Evolutionary conservation across 176 grass and related monocot genomes (phyloP), one percentile per base, ranked within the genome.

Genomic region (Hyparrhenia diplandra): DNA sequence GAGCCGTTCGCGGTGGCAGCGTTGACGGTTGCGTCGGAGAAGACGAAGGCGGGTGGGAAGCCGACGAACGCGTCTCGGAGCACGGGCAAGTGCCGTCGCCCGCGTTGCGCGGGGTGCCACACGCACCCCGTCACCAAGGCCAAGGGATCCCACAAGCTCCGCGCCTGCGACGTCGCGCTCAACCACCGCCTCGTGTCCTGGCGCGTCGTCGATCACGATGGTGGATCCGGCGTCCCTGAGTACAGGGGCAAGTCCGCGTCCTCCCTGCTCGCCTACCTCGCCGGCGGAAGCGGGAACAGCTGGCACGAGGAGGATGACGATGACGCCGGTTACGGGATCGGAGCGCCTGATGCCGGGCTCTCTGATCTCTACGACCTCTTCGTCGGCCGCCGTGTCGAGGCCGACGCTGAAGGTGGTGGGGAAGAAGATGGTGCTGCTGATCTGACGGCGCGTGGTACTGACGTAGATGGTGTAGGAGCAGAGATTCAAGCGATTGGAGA

Each of bases 181-280:
- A 98, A 98, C 75, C 90, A 98, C 83, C 84, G 82, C 43, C 80
- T 98, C 75, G 84, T 86, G 11, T 92, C 88, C 13, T 98, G 96
- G 92, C 82, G 92, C 42, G 75, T 95, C 55, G 82, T 87, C 66
- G 86, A 76, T 25, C 31, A 40, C 8, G 37, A 1, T 10, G 55
- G 5, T 34, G 73, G 47, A 5, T 23, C 59, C 46, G 78, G 66
- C 13, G 64, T 87, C 36, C 43, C 47, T 5, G 67, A 82, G 23
- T 86, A 79, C 74, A 88, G 78, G 69, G 89, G 84, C 27, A 52
- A 35, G 10, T 97, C 94, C 42, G 94, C 94, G 5, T 94, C 74
- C 4, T 83, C 81, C 46, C 59, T 97, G 18, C 78, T 97, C 3
- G 82, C 84, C 0, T 82, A 88, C 72, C 74, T 97, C 30, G 87